Evolutionary conservation across 148 eudicot genomes (phyloP).

Genomic region (Rhododendron mucronatum): DNA sequence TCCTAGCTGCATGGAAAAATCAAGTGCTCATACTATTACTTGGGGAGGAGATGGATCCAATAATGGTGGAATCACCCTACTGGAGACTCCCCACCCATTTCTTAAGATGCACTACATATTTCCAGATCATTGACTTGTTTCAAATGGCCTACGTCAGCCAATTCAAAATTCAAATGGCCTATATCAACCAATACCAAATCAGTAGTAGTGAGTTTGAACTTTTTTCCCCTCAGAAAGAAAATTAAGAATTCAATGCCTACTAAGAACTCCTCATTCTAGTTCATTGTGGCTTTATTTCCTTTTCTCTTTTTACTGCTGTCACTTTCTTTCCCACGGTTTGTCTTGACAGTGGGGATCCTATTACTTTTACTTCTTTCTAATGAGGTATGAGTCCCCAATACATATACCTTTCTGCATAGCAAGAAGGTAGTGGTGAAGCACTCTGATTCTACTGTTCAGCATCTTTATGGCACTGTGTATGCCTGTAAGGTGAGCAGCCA

Average conservation of each 20-base stretch:
- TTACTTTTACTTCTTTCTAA: neutral
- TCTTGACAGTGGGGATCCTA: neutral
- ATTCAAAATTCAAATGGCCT: neutral
- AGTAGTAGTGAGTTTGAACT: neutral
- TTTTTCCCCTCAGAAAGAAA: neutral
- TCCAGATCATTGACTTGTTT: neutral
- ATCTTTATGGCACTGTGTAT: constrained; percentile 97
- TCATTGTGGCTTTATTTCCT: neutral
- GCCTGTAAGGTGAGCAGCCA: constrained; percentile 95
- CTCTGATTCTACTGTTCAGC: constrained; percentile 88
- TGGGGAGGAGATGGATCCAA: neutral
- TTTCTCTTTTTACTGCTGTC: too few species aligned
- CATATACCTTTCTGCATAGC: constrained; percentile 82
- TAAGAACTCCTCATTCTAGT: neutral
- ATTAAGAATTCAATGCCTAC: neutral
- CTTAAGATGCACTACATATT: neutral
- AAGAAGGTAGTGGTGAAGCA: constrained; percentile 82
- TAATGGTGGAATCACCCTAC: neutral
- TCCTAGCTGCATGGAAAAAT: neutral
- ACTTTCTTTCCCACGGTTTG: neutral
- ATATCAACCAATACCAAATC: neutral
- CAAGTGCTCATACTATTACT: neutral
- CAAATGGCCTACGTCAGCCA: neutral
- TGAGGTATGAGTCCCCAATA: neutral
- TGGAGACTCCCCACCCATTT: neutral